These are phyloP conservation scores for Fonsecaea erecta DNA, from an alignment of 2,329 filamentous ascomycete species.

Conservation along the genomic window DNA sequence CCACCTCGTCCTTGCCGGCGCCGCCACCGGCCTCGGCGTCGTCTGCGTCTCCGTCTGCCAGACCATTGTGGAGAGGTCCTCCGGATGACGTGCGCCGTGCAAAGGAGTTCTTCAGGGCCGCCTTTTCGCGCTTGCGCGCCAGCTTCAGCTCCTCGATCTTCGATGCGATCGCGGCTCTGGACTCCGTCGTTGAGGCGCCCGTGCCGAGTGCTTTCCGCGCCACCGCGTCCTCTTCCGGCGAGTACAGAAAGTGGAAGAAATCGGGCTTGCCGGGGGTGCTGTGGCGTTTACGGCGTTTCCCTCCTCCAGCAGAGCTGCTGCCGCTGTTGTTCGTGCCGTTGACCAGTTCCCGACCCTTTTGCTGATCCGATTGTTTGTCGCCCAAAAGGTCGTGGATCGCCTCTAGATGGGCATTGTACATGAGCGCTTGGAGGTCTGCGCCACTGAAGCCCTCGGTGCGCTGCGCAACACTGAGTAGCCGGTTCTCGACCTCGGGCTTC, in stretches of 20 bases:
- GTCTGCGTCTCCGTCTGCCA: conserved; percentile 25
- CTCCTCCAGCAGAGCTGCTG: conserved; percentile 43
- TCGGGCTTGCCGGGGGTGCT: conserved; percentile 49
- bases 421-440: conserved; percentile 89
- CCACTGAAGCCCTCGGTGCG: conserved; percentile 90
- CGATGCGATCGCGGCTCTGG: conserved; percentile 77
- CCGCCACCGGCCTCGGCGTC: conserved; percentile 42
- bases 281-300: conserved; percentile 40
- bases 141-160: conserved; percentile 81
- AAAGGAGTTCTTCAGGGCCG: conserved; percentile 22
- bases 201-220: conserved; percentile 50
- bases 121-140: conserved; percentile 54
- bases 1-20: conserved; percentile 55
- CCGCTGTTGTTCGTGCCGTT: conserved; percentile 23
- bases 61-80: neutral
- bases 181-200: conserved; percentile 65
- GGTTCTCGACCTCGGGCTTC: conserved; percentile 65
- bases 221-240: conserved; percentile 58
- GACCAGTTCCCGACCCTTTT: conserved; percentile 38
- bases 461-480: conserved; percentile 73
- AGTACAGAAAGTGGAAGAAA: conserved; percentile 86
- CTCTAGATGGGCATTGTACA: conserved; percentile 96
- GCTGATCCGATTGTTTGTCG: conserved; percentile 48
- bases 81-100: conserved; percentile 6
- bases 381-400: conserved; percentile 92